Percentiles rank a stretch among this genome's conserved stretches.
These are phyloP conservation scores for Septoria linicola DNA, from an alignment of 2,329 filamentous ascomycete species.

Conservation along the genomic window DNA sequence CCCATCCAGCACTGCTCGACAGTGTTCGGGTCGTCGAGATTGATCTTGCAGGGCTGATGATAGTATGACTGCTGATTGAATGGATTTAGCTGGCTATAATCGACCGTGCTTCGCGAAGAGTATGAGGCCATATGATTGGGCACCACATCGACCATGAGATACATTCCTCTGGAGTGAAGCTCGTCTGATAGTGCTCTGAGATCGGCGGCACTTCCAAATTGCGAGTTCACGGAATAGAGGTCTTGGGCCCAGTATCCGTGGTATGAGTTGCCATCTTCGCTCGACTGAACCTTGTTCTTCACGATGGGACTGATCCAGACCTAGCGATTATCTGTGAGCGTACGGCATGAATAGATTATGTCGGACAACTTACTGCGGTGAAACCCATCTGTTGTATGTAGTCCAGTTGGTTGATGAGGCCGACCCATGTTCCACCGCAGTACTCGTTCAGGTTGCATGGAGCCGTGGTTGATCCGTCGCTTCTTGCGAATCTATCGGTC, in stretches of 20 bases:
- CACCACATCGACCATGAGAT: slow-evolving; percentile 36
- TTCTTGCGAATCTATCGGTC: slow-evolving; percentile 57
- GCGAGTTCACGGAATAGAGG: slow-evolving; percentile 46
- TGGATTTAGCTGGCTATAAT: slow-evolving; percentile 40
- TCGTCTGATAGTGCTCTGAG: slow-evolving; percentile 46
- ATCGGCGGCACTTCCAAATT: slow-evolving; percentile 49
- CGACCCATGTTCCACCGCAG: slow-evolving; percentile 51
- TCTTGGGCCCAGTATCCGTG: slow-evolving; percentile 50
- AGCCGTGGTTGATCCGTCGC: slow-evolving; percentile 46
- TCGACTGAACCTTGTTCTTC: slow-evolving; percentile 40
- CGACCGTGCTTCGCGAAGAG: slow-evolving; percentile 30
- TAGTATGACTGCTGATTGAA: slow-evolving; percentile 44
- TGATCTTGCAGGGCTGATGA: slow-evolving; percentile 55
- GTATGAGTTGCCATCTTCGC: slow-evolving; percentile 45
- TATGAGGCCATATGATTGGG: slow-evolving; percentile 46
- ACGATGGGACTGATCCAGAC: slow-evolving; percentile 45
- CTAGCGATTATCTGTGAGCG: slow-evolving; percentile 4
- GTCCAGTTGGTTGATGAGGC: slow-evolving; percentile 46
- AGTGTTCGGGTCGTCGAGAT: slow-evolving; percentile 51
- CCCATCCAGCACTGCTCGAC: slow-evolving; percentile 53
- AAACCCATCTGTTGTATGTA: slow-evolving; percentile 54
- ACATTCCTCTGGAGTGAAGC: slow-evolving; percentile 48
- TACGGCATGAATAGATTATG: neutral
- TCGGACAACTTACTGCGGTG: slow-evolving; percentile 35
- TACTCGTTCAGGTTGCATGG: slow-evolving; percentile 45